Conservation (phyloP, 805 yeast genomes). For the Kuraishia molischiana region DNA sequence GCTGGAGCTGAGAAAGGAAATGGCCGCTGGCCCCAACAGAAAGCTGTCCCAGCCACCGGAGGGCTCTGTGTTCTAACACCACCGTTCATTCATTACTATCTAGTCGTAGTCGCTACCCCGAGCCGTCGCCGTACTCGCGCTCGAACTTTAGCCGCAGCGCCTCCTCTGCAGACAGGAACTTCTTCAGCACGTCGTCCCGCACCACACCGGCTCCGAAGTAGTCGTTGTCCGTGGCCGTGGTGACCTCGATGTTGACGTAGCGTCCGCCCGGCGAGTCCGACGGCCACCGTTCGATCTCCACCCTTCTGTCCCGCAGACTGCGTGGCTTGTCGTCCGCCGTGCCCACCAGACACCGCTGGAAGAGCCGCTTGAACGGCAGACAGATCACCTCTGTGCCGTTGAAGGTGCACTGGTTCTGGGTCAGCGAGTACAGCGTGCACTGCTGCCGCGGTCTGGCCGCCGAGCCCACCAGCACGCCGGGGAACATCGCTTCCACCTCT, state of each 20-base stretch:
- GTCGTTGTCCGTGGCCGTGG: slow-evolving; percentile 24
- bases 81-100: slow-evolving; percentile 1
- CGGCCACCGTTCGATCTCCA: slow-evolving; percentile 2
- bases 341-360: slow-evolving; percentile 29
- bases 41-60: slow-evolving; percentile 88
- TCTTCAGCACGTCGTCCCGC: slow-evolving; percentile 10
- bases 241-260: slow-evolving; percentile 27
- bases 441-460: slow-evolving; percentile 2
- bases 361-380: slow-evolving; percentile 37
- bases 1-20: slow-evolving; percentile 79
- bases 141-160: slow-evolving; percentile 16
- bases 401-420: slow-evolving; percentile 38
- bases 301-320: slow-evolving; percentile 5
- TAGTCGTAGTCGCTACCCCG: not conserved
- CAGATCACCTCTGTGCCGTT: slow-evolving; percentile 32
- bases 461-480: slow-evolving; percentile 12
- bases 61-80: slow-evolving; percentile 51
- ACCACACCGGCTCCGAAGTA: slow-evolving; percentile 8
- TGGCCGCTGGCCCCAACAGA: slow-evolving; percentile 79
- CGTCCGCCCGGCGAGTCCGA: not conserved
- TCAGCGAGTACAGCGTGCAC: slow-evolving; percentile 27
- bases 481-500: slow-evolving; percentile 20
- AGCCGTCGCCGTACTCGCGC: not conserved
- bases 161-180: slow-evolving; percentile 21
- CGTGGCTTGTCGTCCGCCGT: slow-evolving; percentile 10